phyloP scores from a whole-genome alignment of 2,329 filamentous ascomycete species.

The Thielaviopsis punctulata region DNA sequence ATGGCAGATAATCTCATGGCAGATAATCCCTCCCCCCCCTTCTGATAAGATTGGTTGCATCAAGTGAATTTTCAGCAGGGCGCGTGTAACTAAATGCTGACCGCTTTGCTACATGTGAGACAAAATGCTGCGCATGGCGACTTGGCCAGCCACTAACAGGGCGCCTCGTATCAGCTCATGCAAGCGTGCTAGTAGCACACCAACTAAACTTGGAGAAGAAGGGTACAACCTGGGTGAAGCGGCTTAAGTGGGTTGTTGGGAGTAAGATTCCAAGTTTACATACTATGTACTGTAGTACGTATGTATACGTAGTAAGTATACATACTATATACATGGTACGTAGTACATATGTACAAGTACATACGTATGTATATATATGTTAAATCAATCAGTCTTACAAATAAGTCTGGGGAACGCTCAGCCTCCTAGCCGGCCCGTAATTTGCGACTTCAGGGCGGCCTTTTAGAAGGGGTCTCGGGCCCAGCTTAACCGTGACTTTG shows the following conservation, averaged over 20 bases:
- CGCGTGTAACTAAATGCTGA: not conserved
- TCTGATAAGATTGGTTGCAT: constrained; percentile 30
- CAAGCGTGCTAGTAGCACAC: not conserved
- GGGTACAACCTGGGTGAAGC: not conserved
- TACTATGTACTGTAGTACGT: too few species aligned
- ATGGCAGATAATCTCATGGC: too few species aligned
- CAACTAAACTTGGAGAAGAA: too few species aligned
- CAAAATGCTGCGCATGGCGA: not conserved
- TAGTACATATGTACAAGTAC: too few species aligned
- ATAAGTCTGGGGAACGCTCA: not conserved
- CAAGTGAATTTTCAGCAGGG: not conserved
- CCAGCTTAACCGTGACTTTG: not conserved
- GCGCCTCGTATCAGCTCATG: not conserved
- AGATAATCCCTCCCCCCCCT: too few species aligned
- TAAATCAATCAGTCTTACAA: too few species aligned
- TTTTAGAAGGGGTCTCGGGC: not conserved
- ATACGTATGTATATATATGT: too few species aligned
- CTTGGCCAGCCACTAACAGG: not conserved
- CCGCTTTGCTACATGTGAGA: not conserved
- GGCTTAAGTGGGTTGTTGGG: not conserved
- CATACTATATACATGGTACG: too few species aligned
- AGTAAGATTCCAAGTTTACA: too few species aligned
- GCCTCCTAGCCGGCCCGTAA: not conserved
- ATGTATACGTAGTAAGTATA: too few species aligned
- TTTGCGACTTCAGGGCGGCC: not conserved